Base-by-base conservation (phyloP, 352 stramenopile genomes). In the Globisporangium megalacanthum region DNA sequence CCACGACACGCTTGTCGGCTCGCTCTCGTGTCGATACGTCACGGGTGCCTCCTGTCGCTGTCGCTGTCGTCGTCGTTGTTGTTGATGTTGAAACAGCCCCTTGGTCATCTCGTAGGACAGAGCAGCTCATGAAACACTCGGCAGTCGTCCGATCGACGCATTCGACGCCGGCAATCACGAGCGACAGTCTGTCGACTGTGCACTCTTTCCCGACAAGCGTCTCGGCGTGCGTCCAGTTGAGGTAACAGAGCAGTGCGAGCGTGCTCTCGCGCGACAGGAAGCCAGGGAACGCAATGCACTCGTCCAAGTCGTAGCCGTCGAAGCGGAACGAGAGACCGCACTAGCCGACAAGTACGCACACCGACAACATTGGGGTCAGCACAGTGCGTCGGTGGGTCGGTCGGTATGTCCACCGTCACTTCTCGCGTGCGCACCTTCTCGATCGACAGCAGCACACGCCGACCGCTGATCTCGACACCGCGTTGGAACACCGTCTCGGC, bases 301-400 rank as follows among this genome's bases (percentile, higher is more conserved):
- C 45, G 44, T 69, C 65, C 9, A 86, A 61, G 47, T 88, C 80
- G 31, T 79, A 85, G 3, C 70, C 80, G 39, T 85, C 65, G 31
- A 90, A 52, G 0, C 78, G 69, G 61, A 88, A 88, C 1, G 80
- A 87, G 10, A 90, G 52, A 4, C 80, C 80, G 41, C 80, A 88
- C 78, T 90, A 29, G 0, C 35, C 37, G 14, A 20, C 22, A 22
- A 20, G 6, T 10, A 31, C n/a, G 31, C 7, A 22, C 44, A 10
- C 44, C 52, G 29, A 22, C 9, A 39, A 39, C 1, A 9, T 8
- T 39, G 35, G 33, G 45, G 45, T 13, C 13, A 19, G 19, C 53
- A 41, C 41, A 8, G 19, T 29, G 25, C 25, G 14, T 57, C 3
- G 56, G 46, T 20, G 15, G 19, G 20, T 4, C 52, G 17, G 20